A percentile compares a stretch with the other conserved stretches of the same genome.
Conservation (phyloP, 768 basidiomycete genomes). For the Trametes elegans region DNA sequence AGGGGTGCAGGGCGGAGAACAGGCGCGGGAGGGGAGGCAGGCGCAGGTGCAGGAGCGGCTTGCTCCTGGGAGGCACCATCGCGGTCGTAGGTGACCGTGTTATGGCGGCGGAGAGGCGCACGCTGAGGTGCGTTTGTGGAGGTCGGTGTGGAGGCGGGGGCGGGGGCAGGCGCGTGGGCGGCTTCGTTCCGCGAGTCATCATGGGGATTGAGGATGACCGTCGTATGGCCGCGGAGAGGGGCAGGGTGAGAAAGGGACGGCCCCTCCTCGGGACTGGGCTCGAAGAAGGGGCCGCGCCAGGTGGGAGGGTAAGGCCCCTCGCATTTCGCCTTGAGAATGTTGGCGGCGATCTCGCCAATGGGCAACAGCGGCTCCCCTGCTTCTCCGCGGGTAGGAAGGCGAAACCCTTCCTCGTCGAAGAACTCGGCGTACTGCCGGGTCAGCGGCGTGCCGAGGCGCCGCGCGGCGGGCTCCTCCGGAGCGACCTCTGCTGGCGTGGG, state of each 20-base stretch:
- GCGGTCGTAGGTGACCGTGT: background rate
- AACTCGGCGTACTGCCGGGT: conserved; percentile 10
- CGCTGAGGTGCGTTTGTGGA: too few species aligned
- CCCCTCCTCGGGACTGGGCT: background rate
- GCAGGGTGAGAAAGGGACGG: background rate
- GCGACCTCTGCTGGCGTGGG: background rate
- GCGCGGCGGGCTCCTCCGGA: background rate
- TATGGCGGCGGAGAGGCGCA: background rate
- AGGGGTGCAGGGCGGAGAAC: too few species aligned
- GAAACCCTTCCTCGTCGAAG: background rate
- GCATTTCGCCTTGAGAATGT: conserved; percentile 2
- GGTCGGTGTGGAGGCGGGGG: too few species aligned
- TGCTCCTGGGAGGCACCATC: background rate
- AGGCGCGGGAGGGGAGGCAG: too few species aligned
- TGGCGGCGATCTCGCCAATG: conserved; percentile 8
- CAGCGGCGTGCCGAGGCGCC: background rate
- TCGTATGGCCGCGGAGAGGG: too few species aligned
- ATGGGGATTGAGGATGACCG: too few species aligned
- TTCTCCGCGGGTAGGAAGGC: background rate
- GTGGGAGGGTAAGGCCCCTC: background rate
- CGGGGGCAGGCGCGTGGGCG: too few species aligned
- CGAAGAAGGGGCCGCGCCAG: conserved; percentile 6
- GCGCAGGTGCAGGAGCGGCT: too few species aligned
- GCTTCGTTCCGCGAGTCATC: too few species aligned
- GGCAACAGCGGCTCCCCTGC: background rate